Base-by-base conservation (phyloP, 345 rosid genomes). In the Salix purpurea region DNA sequence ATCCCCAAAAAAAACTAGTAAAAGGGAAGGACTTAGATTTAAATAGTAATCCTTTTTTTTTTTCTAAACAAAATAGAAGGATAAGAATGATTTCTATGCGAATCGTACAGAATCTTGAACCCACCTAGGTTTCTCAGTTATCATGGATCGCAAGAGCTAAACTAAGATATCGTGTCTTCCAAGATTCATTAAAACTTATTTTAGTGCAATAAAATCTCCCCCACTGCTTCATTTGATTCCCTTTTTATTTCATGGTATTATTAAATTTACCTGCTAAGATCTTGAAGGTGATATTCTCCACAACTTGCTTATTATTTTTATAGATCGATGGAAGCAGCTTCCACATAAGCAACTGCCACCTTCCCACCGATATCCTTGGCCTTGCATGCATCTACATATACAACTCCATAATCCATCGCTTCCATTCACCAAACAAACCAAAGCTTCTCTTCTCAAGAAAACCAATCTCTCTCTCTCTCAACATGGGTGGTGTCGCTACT, bases 401-500 rank as follows among this genome's bases (percentile, higher is more conserved):
- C 2, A 69, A 7, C 13, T 32, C 65, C 52, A 58, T 11, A n/a
- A 71, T 48, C 24, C 75, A 4, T 40, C 18, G 13, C 71, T 42
- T 69, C 34, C 71, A 40, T 30, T 58, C 77, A 76, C 54, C 69
- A 50, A 54, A 69, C 15, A 74, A 64, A 34, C 39, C 69, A 44
- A 52, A 23, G 11, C 40, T 34, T 66, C n/a, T 50, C 34, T 72
- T 1, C 46, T 18, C 34, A 18, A 28, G 7, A 8, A 32, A 24
- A 19, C 52, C 19, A 65, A 21, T 2, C 6, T 7, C 12, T 30
- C 70, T n/a, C 60, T 37, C 5, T 60, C 52, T 14, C 2, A 12
- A 52, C n/a, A 88, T 87, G 90, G 91, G 85, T 75, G 72, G 76
- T 67, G 44, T 73, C 75, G 48, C 78, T 40, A 40, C 44, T 34